These are phyloP conservation scores for Globisporangium echinulatum DNA, from an alignment of 352 stramenopile genomes.

Conservation along the genomic window DNA sequence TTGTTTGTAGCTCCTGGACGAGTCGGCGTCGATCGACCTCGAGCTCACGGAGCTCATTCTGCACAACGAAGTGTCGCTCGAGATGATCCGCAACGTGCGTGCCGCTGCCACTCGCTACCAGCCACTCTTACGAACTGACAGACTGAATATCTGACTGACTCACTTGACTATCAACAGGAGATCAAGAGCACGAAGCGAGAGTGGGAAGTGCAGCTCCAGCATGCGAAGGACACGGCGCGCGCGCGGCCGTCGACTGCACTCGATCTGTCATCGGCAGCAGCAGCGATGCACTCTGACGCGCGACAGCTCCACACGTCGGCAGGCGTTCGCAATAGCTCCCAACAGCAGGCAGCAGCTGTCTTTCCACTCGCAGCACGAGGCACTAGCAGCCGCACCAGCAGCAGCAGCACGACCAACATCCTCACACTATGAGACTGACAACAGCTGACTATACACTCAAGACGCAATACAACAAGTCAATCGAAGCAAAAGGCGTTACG, in stretches of 20 bases:
- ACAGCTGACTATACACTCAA: no score
- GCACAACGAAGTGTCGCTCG: constrained; percentile 79
- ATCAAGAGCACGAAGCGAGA: constrained; percentile 80
- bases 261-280: constrained; percentile 19
- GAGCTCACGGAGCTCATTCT: constrained; percentile 80
- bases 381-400: constrained; percentile 1
- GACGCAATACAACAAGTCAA: constrained; percentile 13
- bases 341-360: constrained; percentile 14
- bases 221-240: constrained; percentile 34
- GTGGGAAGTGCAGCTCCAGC: constrained; percentile 57
- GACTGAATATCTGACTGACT: not conserved
- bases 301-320: constrained; percentile 53
- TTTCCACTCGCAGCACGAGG: constrained; percentile 15
- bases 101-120: not conserved
- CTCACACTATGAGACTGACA: constrained; percentile 38
- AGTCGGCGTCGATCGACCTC: constrained; percentile 65
- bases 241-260: constrained; percentile 51
- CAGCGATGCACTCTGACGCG: not conserved
- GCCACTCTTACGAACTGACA: not conserved
- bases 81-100: constrained; percentile 73
- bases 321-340: constrained; percentile 32
- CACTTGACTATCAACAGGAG: constrained; percentile 21
- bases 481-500: constrained; percentile 36
- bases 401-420: constrained; percentile 33
- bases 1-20: constrained; percentile 44